Evolutionary conservation across 208 protist species (phyloP).

Genomic region (Vickermania spadyakhi): DNA sequence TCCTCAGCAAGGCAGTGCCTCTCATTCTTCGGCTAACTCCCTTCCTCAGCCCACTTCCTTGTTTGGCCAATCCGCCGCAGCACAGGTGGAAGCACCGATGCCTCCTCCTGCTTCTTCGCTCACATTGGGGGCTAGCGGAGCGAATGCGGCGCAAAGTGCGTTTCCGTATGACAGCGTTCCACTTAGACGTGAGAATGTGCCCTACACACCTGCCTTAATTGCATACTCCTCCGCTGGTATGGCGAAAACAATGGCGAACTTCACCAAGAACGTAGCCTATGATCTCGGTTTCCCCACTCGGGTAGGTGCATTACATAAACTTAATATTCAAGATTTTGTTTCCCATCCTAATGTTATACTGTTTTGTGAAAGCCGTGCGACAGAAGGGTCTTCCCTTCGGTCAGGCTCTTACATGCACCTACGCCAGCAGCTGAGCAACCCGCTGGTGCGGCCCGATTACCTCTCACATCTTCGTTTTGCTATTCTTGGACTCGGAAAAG

Average conservation of each 20-base stretch:
- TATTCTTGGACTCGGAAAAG: conserved; percentile 28
- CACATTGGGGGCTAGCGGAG: too few species aligned
- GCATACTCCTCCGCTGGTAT: conserved; percentile 43
- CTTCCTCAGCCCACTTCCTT: too few species aligned
- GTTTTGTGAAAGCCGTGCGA: conserved; percentile 28
- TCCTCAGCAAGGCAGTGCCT: too few species aligned
- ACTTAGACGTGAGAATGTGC: conserved; percentile 17
- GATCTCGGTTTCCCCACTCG: conserved; percentile 23
- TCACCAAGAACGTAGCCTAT: conserved; percentile 14
- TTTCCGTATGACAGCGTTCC: conserved; percentile 28
- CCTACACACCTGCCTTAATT: conserved; percentile 14
- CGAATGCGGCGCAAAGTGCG: too few species aligned
- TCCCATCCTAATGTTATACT: conserved; percentile 23
- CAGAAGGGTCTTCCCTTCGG: conserved; percentile 20
- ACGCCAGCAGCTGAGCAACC: conserved; percentile 21
- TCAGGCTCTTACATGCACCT: conserved; percentile 7
- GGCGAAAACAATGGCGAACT: conserved; percentile 31
- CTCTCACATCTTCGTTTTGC: conserved; percentile 33
- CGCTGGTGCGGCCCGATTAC: conserved; percentile 20
- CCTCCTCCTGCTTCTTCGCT: too few species aligned
- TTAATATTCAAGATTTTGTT: conserved; percentile 12
- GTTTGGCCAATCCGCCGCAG: too few species aligned
- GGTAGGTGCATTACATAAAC: conserved; percentile 22
- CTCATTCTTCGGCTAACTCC: too few species aligned
- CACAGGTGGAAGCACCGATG: too few species aligned